Conservation (phyloP, 2,329 filamentous ascomycete species). For the Microdochium trichocladiopsis region DNA sequence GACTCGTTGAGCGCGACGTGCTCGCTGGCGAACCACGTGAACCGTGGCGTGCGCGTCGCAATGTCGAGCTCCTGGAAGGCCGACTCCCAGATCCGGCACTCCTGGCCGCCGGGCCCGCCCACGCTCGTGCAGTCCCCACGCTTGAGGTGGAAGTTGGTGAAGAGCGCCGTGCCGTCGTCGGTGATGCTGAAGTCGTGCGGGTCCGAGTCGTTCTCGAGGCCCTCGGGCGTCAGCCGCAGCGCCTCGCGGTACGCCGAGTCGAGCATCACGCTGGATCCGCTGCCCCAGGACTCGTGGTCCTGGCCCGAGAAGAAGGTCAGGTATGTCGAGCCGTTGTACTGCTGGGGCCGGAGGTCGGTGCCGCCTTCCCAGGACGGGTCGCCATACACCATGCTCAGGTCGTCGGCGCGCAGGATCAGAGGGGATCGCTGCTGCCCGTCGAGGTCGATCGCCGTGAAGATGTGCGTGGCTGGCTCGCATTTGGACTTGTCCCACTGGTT, state of each 20-base stretch:
- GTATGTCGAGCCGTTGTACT: constrained; percentile 1
- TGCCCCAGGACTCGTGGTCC: constrained; percentile 1
- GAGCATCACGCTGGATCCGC: neutral
- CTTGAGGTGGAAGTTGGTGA: neutral
- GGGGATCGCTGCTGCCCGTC: neutral
- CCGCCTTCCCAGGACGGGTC: neutral
- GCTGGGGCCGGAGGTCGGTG: neutral
- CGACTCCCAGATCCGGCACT: neutral
- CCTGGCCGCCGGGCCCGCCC: neutral
- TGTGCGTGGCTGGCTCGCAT: neutral
- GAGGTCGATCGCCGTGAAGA: neutral
- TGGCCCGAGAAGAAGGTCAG: constrained; percentile 1
- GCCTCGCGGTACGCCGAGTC: neutral
- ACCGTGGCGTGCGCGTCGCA: constrained; percentile 4
- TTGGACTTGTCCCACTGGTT: neutral
- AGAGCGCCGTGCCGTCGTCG: neutral
- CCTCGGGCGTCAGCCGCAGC: neutral
- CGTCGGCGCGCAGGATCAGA: constrained; percentile 1
- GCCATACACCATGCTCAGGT: constrained; percentile 2
- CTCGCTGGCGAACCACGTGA: neutral
- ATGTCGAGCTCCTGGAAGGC: constrained; percentile 1
- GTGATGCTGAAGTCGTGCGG: constrained; percentile 3
- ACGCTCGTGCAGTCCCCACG: neutral
- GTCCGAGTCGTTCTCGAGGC: constrained; percentile 1
- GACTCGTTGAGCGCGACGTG: neutral